Evolutionary conservation across 2,329 filamentous ascomycete genomes (phyloP).

Genomic region (Venturia carpophila): DNA sequence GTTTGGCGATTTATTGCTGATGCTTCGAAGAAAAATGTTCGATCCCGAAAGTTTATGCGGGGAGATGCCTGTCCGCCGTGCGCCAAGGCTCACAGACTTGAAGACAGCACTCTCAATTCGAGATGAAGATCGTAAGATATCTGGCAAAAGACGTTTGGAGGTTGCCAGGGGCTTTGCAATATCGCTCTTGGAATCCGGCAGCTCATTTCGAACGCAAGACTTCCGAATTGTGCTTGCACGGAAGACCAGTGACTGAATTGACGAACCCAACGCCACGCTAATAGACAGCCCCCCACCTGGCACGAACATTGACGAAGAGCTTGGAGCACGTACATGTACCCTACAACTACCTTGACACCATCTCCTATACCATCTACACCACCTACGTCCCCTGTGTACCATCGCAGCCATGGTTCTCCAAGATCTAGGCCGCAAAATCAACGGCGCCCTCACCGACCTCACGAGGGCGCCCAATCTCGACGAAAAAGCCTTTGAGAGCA

Average conservation of each 20-base stretch:
- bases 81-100: neutral
- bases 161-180: neutral
- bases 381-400: neutral
- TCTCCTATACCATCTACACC: neutral
- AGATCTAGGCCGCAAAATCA: conserved; percentile 97
- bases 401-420: conserved; percentile 77
- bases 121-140: neutral
- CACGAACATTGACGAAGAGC: conserved; percentile 5
- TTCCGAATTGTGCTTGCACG: neutral
- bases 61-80: neutral
- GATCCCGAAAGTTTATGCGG: neutral
- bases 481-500: conserved; percentile 96
- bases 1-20: neutral
- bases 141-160: neutral
- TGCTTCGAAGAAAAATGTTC: neutral
- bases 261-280: neutral
- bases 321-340: neutral
- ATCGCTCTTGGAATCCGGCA: neutral
- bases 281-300: neutral
- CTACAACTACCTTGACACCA: conserved; percentile 3
- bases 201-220: neutral
- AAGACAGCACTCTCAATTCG: neutral
- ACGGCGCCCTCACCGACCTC: conserved; percentile 87
- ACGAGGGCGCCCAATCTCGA: conserved; percentile 89
- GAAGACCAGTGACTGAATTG: neutral